Evolutionary conservation across 2,329 filamentous ascomycete species (phyloP).

Genomic region (Chaetomiaceae sp.): DNA sequence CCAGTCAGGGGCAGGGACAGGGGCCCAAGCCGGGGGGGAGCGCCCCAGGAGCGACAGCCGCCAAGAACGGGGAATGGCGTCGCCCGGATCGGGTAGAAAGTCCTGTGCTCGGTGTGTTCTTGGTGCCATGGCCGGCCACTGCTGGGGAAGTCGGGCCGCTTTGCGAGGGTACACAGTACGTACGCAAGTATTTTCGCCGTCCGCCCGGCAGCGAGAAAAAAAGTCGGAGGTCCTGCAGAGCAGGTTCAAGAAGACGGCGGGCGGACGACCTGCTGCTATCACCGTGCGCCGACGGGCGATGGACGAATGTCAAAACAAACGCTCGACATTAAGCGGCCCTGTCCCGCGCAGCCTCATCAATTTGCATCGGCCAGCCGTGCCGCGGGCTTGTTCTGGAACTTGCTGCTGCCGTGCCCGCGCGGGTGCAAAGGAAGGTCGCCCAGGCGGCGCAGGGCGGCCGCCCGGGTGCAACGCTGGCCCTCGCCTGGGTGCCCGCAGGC

Average conservation of each 20-base stretch:
- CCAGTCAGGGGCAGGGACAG: conserved; percentile 22
- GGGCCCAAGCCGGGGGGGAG: conserved; percentile 15
- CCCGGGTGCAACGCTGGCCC: conserved; percentile 13
- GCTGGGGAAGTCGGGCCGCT: conserved; percentile 13
- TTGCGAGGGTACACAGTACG: conserved; percentile 6
- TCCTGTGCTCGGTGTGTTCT: conserved; percentile 6
- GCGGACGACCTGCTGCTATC: too few species aligned
- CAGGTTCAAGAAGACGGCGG: too few species aligned
- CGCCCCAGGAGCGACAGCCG: conserved; percentile 14
- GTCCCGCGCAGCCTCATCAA: conserved; percentile 4
- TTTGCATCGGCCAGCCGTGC: conserved; percentile 12
- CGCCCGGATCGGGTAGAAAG: conserved; percentile 17
- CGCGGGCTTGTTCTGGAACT: conserved; percentile 16
- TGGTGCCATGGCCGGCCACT: background rate
- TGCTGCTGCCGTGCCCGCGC: background rate
- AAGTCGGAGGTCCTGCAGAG: too few species aligned
- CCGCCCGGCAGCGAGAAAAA: too few species aligned
- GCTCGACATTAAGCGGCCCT: too few species aligned
- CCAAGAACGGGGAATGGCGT: conserved; percentile 20
- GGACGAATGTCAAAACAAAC: too few species aligned
- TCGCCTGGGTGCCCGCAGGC: conserved; percentile 6
- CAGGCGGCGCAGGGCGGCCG: conserved; percentile 10
- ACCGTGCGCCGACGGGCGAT: too few species aligned
- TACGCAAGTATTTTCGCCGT: too few species aligned
- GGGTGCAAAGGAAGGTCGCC: background rate